Evolutionary conservation across 345 rosid genomes (phyloP), one percentile per base, ranked within the genome.

Genomic region (Trapa incisa): DNA sequence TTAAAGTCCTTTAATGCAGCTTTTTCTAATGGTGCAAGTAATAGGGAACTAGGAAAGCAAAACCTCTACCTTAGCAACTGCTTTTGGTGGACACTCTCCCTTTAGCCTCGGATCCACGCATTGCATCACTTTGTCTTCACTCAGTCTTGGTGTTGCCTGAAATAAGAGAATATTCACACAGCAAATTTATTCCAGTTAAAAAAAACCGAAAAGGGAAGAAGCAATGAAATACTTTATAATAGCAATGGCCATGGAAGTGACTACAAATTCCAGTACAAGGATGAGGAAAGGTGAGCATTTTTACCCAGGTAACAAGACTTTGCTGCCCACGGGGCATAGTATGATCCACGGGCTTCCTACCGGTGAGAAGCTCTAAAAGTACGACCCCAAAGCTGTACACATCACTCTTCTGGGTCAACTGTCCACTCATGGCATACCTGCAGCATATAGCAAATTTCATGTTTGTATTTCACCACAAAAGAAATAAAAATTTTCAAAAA

Each of bases 321-420:
- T 94, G 99, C 70, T 94, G 99, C 71, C 99, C 99, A 73, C 96
- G 96, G 35, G 97, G 99, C 99, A 94, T 91, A 5, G 97, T 94
- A 74, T 94, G 99, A 75, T 94, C 99, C 47, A 94, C 99, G 41
- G 99, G 99, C 79, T 94, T 94, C 83, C 99, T 87, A 72, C 97
- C 99, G 0, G 99, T 94, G 57, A 91, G 72, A 69, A 94, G 97
- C 80, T 94, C 99, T 64, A 94, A 70, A 70, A 94, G 97, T 69
- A 94, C 97, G 42, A 94, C 99, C 15, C 99, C 99, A 32, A 91
- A 94, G 74, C 99, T 91, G 67, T 94, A 94, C 43, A 94, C 99
- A 76, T 94, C 97, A 69, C 99, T 94, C 83, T 94, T 94, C 65
- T 91, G 99, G 14, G 99, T 91, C 79, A 94, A 80, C 39, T 94